Conservation (phyloP, 768 basidiomycete species). For the Russula dissimulans region DNA sequence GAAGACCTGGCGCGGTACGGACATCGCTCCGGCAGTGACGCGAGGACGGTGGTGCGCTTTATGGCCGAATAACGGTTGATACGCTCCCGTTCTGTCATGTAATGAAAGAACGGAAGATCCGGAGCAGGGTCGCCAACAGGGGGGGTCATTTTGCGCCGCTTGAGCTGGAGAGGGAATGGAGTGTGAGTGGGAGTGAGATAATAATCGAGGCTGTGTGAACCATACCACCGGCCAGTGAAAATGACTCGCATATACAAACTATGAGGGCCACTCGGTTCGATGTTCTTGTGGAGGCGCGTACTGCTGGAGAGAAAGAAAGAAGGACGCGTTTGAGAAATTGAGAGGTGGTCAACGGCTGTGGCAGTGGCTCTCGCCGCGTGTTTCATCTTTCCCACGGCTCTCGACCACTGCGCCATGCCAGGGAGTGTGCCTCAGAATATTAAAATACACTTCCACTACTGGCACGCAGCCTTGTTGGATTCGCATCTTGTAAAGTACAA, state of each 20-base stretch:
- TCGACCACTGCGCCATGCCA: no score
- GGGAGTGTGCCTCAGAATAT: no score
- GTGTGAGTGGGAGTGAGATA: background rate
- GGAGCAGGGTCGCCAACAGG: background rate
- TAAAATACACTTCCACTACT: no score
- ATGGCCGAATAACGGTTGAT: background rate
- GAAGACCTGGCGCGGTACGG: conserved; percentile 1
- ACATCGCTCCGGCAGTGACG: conserved; percentile 1
- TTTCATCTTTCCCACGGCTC: background rate
- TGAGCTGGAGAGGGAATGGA: background rate
- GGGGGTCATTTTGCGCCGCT: background rate
- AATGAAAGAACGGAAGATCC: background rate
- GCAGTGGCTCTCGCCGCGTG: background rate
- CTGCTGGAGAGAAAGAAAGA: background rate
- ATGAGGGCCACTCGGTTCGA: background rate
- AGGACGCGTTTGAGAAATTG: background rate
- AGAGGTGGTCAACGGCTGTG: background rate
- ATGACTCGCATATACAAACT: background rate
- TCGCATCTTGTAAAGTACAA: no score
- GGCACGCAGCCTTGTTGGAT: no score
- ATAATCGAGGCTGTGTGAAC: background rate
- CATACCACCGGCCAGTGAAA: background rate
- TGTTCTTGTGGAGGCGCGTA: background rate
- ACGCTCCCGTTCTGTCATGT: conserved; percentile 2
- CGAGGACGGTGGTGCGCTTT: conserved; percentile 1